A percentile compares a stretch with the other conserved stretches of the same genome.
phyloP scores from a whole-genome alignment of 345 rosid species.

The Acer campestre region DNA sequence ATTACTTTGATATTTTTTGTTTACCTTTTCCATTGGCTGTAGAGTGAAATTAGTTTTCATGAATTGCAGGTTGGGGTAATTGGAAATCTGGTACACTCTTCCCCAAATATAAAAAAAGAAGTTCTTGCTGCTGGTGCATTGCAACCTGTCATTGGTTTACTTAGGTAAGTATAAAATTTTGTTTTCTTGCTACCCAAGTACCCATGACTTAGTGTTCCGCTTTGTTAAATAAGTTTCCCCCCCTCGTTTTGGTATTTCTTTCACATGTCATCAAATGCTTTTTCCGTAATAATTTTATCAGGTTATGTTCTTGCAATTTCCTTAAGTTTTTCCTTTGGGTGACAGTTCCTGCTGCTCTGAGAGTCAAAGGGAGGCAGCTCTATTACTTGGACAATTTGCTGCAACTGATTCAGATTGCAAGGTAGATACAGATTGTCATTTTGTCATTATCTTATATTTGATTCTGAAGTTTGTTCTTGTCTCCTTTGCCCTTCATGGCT shows the following conservation, averaged over 20 bases:
- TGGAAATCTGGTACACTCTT: slow-evolving; percentile 96
- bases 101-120: slow-evolving; percentile 91
- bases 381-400: slow-evolving; percentile 97
- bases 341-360: slow-evolving; percentile 95
- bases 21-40: slow-evolving; percentile 17
- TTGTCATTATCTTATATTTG: slow-evolving; percentile 15
- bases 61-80: slow-evolving; percentile 78
- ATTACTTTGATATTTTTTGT: slow-evolving; percentile 6
- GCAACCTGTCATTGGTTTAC: slow-evolving; percentile 95
- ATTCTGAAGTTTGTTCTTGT: slow-evolving; percentile 1
- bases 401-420: slow-evolving; percentile 99
- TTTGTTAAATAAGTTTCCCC: background rate
- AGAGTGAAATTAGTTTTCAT: background rate
- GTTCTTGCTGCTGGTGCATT: slow-evolving; percentile 95
- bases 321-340: slow-evolving; percentile 16
- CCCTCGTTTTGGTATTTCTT: background rate
- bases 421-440: slow-evolving; percentile 41
- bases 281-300: background rate
- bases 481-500: background rate
- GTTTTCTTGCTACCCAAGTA: background rate
- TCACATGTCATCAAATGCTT: background rate
- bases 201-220: background rate
- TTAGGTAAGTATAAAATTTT: slow-evolving; percentile 49
- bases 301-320: background rate
- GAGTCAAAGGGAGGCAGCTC: slow-evolving; percentile 99